Conservation (phyloP, 2,329 filamentous ascomycete genomes). For the Beauveria caledonica region DNA sequence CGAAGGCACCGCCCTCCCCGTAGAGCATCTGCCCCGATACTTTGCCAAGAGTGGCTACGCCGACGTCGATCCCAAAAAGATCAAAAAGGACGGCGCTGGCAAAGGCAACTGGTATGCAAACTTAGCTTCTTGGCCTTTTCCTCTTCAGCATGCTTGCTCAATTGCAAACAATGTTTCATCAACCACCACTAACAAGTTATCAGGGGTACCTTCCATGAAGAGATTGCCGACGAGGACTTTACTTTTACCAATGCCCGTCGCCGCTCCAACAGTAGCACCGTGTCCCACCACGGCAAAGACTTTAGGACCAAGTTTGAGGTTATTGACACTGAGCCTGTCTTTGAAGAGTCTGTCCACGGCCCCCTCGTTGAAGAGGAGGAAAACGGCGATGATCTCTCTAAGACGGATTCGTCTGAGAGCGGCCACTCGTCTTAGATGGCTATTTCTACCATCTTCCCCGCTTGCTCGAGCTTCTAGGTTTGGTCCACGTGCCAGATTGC, state of each 20-base stretch:
- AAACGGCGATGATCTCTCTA: slow-evolving; percentile 40
- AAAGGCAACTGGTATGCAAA: slow-evolving; percentile 82
- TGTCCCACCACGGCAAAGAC: slow-evolving; percentile 60
- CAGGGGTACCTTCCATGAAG: slow-evolving; percentile 79
- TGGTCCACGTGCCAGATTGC: neutral
- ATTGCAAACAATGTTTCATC: neutral
- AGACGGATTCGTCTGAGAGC: slow-evolving; percentile 53
- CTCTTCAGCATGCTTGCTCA: neutral
- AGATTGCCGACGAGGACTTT: slow-evolving; percentile 76
- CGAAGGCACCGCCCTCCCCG: slow-evolving; percentile 60
- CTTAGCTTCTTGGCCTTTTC: neutral
- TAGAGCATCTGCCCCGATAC: slow-evolving; percentile 79
- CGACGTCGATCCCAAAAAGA: slow-evolving; percentile 80
- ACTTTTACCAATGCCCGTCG: slow-evolving; percentile 79
- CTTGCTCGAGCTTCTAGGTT: neutral
- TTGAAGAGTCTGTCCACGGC: slow-evolving; percentile 79
- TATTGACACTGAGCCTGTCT: slow-evolving; percentile 81
- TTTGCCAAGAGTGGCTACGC: slow-evolving; percentile 81
- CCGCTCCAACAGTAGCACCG: slow-evolving; percentile 81
- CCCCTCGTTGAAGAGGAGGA: slow-evolving; percentile 45
- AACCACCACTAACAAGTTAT: slow-evolving; percentile 14
- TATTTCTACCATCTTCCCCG: neutral
- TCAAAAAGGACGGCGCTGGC: slow-evolving; percentile 92
- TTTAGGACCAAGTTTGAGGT: slow-evolving; percentile 98
- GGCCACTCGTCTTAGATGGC: slow-evolving; percentile 35